Base-by-base conservation (phyloP, 1,139 yeast species). In the Scheffersomyces segobiensis region DNA sequence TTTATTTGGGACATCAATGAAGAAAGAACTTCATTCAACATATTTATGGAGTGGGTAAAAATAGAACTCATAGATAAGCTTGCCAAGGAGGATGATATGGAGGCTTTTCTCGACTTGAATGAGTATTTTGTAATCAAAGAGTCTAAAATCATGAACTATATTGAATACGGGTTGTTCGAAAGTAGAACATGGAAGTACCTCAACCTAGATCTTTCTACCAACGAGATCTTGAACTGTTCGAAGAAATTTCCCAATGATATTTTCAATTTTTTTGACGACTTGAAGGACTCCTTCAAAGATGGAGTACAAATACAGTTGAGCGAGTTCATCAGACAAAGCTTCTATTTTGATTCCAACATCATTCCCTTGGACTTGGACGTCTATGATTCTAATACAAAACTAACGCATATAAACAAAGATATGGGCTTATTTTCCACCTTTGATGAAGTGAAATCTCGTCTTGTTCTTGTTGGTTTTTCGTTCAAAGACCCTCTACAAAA, bases 1-100 rank as follows among this genome's bases (percentile, higher is more conserved):
- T 71, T 77, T 39, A 75, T 86, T 49, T 76, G 86, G 80, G 79
- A 76, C 46, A 63, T 85, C 22, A 82, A 83, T 63, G 79, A 80
- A 47, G 91, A 87, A 60, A 86, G 82, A 61, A 76, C 76, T 50
- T 68, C 78, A 48, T 87, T 86, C 70, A 79, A 78, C 54, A 75
- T 82, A 49, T 87, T 84, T 61, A 69, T 85, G 19, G 71, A 75
- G 4, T 87, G 89, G 88, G 62, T 60, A 17, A 76, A 77, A 60
- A 65, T 64, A 17, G 75, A 73, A 54, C 65, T 79, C 7, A 68
- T 80, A 20, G 82, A 78, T 55, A 72, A 73, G 51, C 65, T 80
- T n/a, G 57, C 72, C 2, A 75, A 73, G 55, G 79, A 76, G 55
- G 79, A 77, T 53, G 79, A 77, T 55, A 70, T 73, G 46, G 73